Base-by-base conservation (phyloP, 805 yeast genomes). In the Vanderwaltozyma polyspora region DNA sequence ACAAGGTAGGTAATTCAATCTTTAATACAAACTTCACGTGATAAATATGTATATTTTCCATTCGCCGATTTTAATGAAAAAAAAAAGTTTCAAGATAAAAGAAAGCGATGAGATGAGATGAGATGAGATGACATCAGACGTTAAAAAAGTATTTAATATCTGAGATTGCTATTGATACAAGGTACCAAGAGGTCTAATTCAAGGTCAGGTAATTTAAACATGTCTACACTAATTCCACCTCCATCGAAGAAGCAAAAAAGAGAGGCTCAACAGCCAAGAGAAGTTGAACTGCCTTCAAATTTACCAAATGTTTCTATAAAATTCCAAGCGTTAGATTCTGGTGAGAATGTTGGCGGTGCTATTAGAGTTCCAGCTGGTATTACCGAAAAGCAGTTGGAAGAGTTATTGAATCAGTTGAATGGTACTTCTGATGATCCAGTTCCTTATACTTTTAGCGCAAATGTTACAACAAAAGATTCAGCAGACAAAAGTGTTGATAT, bases 151-250 rank as follows among this genome's bases (percentile, higher is more conserved):
- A 8, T 4, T n/a, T 13, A 4, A 13, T n/a, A n/a, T 25, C 7
- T 25, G 6, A n/a, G n/a, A n/a, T n/a, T n/a, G n/a, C n/a, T n/a
- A n/a, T n/a, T n/a, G n/a, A n/a, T n/a, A n/a, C n/a, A n/a, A 21
- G 23, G 23, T 21, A 21, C 10, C 10, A 8, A 21, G 23, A 21
- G 23, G 23, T n/a, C n/a, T n/a, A n/a, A n/a, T n/a, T n/a, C n/a
- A 8, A 25, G 14, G 12, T 8, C 14, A 11, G 6, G 12, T 11
- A 25, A 25, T 9, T 18, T 8, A 10, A 39, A 6, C 26, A 87
- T 89, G 97, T 91, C 97, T 33, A 91, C 97, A 1, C 66, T 84
- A 29, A 59, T 91, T 31, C 98, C 98, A 18, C 97, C 96, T 27
- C 94, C 83, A 15, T 79, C 94, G 1, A 89, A 91, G 58, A 83